Conservation (phyloP, 345 rosid species). For the Microcos paniculata region DNA sequence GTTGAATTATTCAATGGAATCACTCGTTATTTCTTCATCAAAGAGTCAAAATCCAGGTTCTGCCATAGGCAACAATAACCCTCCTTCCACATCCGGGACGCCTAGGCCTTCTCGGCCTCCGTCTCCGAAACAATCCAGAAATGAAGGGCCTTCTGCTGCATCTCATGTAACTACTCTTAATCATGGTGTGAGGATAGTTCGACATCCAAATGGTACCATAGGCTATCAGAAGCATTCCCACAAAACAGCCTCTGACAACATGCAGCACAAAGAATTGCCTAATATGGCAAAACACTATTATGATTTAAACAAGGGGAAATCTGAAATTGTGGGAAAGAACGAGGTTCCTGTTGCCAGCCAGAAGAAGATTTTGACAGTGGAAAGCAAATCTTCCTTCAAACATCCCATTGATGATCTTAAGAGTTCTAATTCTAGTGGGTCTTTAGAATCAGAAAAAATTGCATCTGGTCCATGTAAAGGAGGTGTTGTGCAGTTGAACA, state of each 20-base stretch:
- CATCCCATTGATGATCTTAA: slow-evolving; percentile 35
- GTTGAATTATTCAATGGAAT: slow-evolving; percentile 56
- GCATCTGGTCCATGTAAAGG: slow-evolving; percentile 34
- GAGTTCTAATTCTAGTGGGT: slow-evolving; percentile 38
- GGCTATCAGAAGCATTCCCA: slow-evolving; percentile 30
- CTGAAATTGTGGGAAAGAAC: slow-evolving; percentile 14
- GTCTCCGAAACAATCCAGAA: slow-evolving; percentile 41
- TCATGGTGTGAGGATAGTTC: slow-evolving; percentile 22
- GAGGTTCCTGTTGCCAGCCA: slow-evolving; percentile 24
- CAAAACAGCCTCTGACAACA: slow-evolving; percentile 13
- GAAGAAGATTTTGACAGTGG: slow-evolving; percentile 24
- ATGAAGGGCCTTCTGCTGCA: slow-evolving; percentile 27
- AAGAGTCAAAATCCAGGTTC: slow-evolving; percentile 40
- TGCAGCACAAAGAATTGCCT: slow-evolving; percentile 35
- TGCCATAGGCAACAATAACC: slow-evolving; percentile 20
- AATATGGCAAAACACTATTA: slow-evolving; percentile 31
- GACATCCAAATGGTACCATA: slow-evolving; percentile 27
- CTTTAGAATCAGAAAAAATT: slow-evolving; percentile 37
- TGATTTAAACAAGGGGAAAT: slow-evolving; percentile 29
- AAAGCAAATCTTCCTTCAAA: slow-evolving; percentile 35
- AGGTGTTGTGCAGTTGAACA: slow-evolving; percentile 26
- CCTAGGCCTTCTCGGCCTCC: slow-evolving; percentile 37
- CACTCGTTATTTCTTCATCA: slow-evolving; percentile 43
- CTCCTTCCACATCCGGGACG: slow-evolving; percentile 26
- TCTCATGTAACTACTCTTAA: slow-evolving; percentile 12